Percentiles rank a stretch among this genome's conserved stretches.
Conservation (phyloP, 2,329 filamentous ascomycete genomes). For the Alternaria sp. region DNA sequence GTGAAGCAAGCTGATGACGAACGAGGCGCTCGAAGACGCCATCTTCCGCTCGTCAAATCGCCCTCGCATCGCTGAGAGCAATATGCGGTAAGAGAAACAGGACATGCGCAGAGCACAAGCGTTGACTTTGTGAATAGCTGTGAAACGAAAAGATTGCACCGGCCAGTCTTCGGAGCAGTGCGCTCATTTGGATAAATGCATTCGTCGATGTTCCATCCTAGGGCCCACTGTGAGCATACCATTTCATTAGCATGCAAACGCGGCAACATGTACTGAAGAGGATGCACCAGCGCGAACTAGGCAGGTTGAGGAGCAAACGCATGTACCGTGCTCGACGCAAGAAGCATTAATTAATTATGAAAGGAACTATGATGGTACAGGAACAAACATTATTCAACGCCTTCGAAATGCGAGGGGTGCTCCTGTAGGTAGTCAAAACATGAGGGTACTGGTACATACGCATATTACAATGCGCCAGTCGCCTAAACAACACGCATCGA, state of each 20-base stretch:
- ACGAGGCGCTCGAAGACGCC: slow-evolving; percentile 21
- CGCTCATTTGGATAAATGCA: neutral
- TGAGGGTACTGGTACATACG: neutral
- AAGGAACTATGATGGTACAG: neutral
- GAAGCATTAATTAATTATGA: neutral
- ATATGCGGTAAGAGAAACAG: neutral
- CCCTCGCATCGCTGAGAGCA: neutral
- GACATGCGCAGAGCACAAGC: neutral
- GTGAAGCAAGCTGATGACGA: slow-evolving; percentile 30
- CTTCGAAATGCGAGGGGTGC: neutral
- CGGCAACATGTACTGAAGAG: neutral
- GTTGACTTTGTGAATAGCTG: neutral
- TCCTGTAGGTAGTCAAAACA: neutral
- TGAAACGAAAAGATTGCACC: neutral
- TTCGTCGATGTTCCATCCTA: neutral
- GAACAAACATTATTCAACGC: neutral
- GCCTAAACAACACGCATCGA: neutral
- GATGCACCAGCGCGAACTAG: neutral
- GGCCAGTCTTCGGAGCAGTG: neutral
- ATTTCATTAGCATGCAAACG: neutral
- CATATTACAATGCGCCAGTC: neutral
- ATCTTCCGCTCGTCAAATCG: neutral
- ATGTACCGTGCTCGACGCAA: neutral
- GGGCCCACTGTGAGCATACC: slow-evolving; percentile 1
- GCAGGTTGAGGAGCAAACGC: neutral